Evolutionary conservation across 2,329 filamentous ascomycete species (phyloP).

Genomic region (Mycosphaerella arachidis): DNA sequence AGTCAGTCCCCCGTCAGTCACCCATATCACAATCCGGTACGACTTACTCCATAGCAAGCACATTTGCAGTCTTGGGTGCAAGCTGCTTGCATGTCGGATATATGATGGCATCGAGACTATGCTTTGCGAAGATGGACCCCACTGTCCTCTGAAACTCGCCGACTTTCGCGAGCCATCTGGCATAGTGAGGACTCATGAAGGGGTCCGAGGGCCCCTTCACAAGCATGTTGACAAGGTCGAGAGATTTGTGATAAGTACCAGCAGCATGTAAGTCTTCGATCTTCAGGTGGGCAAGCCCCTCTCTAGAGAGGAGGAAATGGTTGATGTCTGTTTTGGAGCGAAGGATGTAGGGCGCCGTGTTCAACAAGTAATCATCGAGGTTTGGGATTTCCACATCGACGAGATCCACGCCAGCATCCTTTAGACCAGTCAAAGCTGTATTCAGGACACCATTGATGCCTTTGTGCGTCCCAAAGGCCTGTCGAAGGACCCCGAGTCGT

Average conservation of each 20-base stretch:
- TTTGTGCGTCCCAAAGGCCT: conserved; percentile 22
- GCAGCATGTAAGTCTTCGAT: conserved; percentile 21
- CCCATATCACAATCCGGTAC: background rate
- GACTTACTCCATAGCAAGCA: conserved; percentile 21
- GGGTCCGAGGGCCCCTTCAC: conserved; percentile 24
- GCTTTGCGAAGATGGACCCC: conserved; percentile 29
- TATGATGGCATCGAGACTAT: conserved; percentile 33
- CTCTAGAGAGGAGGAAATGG: conserved; percentile 19
- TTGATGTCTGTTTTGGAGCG: conserved; percentile 28
- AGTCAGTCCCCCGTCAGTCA: background rate
- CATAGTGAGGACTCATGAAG: conserved; percentile 29
- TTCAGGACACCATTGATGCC: conserved; percentile 18
- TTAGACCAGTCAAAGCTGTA: conserved; percentile 12
- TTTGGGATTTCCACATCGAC: conserved; percentile 24
- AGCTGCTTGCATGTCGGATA: conserved; percentile 35
- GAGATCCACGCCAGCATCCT: conserved; percentile 19
- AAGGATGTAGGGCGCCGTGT: conserved; percentile 19
- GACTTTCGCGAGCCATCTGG: conserved; percentile 23
- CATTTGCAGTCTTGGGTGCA: conserved; percentile 33
- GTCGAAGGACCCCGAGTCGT: conserved; percentile 22
- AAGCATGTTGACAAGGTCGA: conserved; percentile 25
- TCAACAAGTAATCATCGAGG: conserved; percentile 17
- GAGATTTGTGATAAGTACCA: conserved; percentile 17
- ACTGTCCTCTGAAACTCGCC: conserved; percentile 31
- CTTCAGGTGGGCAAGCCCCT: conserved; percentile 18